Base-by-base conservation (phyloP, 176 grass and related monocot genomes). In the Rhipidocladum racemiflorum region DNA sequence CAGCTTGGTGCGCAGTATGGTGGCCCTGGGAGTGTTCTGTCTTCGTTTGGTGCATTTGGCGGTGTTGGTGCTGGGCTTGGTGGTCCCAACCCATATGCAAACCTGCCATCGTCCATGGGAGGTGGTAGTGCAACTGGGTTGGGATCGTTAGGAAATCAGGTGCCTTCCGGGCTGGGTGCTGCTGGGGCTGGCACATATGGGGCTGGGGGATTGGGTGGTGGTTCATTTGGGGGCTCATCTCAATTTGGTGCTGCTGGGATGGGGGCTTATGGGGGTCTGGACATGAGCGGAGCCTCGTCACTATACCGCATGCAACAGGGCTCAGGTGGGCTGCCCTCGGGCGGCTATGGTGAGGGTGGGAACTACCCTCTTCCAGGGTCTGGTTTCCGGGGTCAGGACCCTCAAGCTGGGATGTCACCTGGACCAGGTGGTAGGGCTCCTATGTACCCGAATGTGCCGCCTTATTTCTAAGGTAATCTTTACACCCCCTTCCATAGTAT, bases 401-500 rank as follows among this genome's bases (percentile, higher is more conserved):
- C 89, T 53, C 88, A 83, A 69, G 86, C 81, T 68, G 87, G 86
- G 30, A 85, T 94, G 61, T 91, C 90, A 65, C 85, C 89, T 74
- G 90, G 92, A 25, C 83, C 85, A 56, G 87, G 83, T 88, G 83
- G 82, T 76, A 72, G 90, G 70, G 87, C 23, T 76, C 86, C 86
- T 1, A 75, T 96, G 81, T 93, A 96, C 82, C 92, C 89, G 6
- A 95, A 97, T 28, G 63, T 89, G 61, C 90, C 90, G 12, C 95
- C 92, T 75, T 96, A 96, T 81, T 99, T 93, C 81, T 99, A 80
- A 93, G 97, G 97, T 99, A 93, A 85, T 61, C 49, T 46, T 81
- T 61, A 40, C 46, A 49, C 32, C 10, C 14, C 14, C 18, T 67
- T 76, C 25, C 25, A 3, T 36, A 55, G 9, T 27, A 21, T 82